These are phyloP conservation scores for Blastobotrys niveus DNA, from an alignment of 1,139 yeast genomes.

Conservation along the genomic window DNA sequence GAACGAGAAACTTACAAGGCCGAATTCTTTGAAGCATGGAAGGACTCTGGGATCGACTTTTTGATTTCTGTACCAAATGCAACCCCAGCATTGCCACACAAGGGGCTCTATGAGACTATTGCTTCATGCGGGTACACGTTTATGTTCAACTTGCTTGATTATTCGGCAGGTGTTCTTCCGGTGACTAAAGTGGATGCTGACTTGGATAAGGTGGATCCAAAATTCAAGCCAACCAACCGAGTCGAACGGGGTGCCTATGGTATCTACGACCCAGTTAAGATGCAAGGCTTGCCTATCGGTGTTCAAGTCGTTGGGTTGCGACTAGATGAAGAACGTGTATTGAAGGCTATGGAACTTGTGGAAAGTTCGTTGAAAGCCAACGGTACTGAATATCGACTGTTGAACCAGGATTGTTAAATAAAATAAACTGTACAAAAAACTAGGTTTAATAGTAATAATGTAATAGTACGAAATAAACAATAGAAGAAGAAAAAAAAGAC, in stretches of 20 bases:
- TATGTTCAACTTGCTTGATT: slow-evolving; percentile 55
- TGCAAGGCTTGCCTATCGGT: slow-evolving; percentile 61
- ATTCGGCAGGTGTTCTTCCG: slow-evolving; percentile 54
- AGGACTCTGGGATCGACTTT: slow-evolving; percentile 35
- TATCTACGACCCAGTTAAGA: slow-evolving; percentile 49
- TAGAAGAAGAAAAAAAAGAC: not conserved
- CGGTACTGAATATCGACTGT: slow-evolving; percentile 29
- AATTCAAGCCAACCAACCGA: slow-evolving; percentile 36
- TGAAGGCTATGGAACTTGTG: slow-evolving; percentile 39
- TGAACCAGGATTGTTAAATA: slow-evolving; percentile 22
- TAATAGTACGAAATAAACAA: too few relatives aligned
- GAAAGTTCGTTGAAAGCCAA: slow-evolving; percentile 33
- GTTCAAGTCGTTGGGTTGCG: slow-evolving; percentile 56
- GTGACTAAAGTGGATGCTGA: slow-evolving; percentile 49
- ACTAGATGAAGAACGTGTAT: slow-evolving; percentile 57
- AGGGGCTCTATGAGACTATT: slow-evolving; percentile 35
- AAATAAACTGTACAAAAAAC: not conserved
- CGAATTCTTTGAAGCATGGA: slow-evolving; percentile 36
- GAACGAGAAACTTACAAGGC: slow-evolving; percentile 39
- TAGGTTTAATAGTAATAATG: too few relatives aligned
- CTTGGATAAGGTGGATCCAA: slow-evolving; percentile 37
- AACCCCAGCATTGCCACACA: slow-evolving; percentile 39
- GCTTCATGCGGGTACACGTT: slow-evolving; percentile 49
- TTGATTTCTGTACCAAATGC: slow-evolving; percentile 39
- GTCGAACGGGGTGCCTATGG: slow-evolving; percentile 39